Percentiles rank a stretch among this genome's conserved stretches.
These are phyloP conservation scores for Cystobasidium pallidum DNA, from an alignment of 1,284 basidiomycete species.

Conservation along the genomic window DNA sequence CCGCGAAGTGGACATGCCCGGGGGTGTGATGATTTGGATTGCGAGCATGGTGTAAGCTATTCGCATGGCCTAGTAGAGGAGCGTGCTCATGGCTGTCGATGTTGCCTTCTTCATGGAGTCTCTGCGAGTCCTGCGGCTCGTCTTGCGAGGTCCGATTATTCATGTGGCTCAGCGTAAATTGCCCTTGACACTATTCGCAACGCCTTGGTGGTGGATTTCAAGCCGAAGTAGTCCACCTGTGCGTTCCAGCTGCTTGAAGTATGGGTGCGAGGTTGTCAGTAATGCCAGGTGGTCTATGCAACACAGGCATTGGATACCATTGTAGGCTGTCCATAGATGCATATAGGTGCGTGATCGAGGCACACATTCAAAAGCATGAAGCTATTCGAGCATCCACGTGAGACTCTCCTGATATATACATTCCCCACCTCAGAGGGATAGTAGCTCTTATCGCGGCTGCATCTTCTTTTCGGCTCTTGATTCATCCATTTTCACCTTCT, in stretches of 20 bases:
- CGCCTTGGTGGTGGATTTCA: no score
- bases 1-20: conserved; percentile 4
- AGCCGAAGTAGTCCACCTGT: no score
- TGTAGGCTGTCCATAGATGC: not conserved
- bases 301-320: not conserved
- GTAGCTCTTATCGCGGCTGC: no score
- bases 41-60: conserved; percentile 2
- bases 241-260: no score
- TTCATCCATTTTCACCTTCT: no score
- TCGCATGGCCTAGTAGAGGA: conserved; percentile 13
- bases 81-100: conserved; percentile 14
- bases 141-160: conserved; percentile 29
- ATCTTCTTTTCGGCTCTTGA: no score
- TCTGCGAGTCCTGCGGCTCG: not conserved
- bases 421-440: no score
- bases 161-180: no score
- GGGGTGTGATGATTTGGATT: not conserved
- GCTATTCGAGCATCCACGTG: no score
- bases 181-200: no score
- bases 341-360: not conserved
- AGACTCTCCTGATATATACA: no score
- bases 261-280: not conserved
- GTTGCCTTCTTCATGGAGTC: conserved; percentile 1
- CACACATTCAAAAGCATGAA: not conserved
- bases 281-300: not conserved